Evolutionary conservation across 129 eudicot genomes (phyloP).

Genomic region (Lactuca saligna): DNA sequence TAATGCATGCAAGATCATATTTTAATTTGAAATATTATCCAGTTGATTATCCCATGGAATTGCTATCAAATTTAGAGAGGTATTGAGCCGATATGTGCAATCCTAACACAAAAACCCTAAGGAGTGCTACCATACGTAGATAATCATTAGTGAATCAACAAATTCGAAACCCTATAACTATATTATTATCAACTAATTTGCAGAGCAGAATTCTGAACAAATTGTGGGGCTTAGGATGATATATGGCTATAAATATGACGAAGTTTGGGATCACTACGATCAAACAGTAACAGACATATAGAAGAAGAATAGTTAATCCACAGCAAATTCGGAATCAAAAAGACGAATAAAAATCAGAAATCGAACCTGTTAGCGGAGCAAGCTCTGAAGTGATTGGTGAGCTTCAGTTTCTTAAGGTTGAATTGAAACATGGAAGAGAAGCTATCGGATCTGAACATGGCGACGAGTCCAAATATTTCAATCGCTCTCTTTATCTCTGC

Average conservation of each 20-base stretch:
- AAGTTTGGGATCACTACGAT: slow-evolving; percentile 38
- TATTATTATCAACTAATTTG: neutral
- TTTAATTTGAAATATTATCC: neutral
- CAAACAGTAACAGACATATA: too few relatives aligned
- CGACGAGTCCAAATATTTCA: too few relatives aligned
- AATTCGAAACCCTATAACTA: slow-evolving; percentile 1
- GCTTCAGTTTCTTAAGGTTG: too few relatives aligned
- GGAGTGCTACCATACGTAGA: neutral
- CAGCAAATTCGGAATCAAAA: too few relatives aligned
- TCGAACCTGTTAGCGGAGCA: too few relatives aligned
- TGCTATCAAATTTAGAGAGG: neutral
- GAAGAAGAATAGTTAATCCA: too few relatives aligned
- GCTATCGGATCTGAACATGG: too few relatives aligned
- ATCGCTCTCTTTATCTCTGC: too few relatives aligned
- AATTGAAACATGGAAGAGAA: too few relatives aligned
- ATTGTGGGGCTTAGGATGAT: neutral
- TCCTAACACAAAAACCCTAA: neutral
- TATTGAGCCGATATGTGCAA: neutral
- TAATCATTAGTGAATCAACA: neutral
- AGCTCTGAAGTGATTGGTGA: too few relatives aligned
- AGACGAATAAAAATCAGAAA: too few relatives aligned
- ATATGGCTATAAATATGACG: neutral
- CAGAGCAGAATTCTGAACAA: neutral
- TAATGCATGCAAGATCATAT: neutral
- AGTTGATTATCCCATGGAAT: neutral